phyloP scores from a whole-genome alignment of 805 yeast genomes.

The Grigorovia yakushimaensis region DNA sequence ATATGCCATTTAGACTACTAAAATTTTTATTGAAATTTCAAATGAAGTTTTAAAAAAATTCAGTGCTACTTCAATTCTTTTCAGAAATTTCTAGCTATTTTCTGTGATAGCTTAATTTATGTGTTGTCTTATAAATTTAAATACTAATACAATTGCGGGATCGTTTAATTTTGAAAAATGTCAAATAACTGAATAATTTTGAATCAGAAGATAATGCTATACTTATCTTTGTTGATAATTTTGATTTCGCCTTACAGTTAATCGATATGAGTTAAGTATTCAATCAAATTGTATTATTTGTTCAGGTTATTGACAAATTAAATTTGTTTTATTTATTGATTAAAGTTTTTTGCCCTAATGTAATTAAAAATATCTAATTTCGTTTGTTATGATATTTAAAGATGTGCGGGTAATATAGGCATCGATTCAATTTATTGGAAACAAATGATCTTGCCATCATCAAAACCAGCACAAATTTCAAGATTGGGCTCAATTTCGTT shows the following conservation, averaged over 20 bases:
- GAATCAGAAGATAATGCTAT: neutral
- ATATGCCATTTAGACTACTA: constrained; percentile 8
- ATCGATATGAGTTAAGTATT: neutral
- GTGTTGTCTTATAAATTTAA: too few species aligned
- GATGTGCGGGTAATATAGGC: neutral
- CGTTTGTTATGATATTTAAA: neutral
- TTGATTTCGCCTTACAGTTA: neutral
- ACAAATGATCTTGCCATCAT: neutral
- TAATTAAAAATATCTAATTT: neutral
- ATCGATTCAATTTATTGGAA: neutral
- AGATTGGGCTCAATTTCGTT: neutral
- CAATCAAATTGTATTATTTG: neutral
- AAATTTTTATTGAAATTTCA: too few species aligned
- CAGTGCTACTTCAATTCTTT: too few species aligned
- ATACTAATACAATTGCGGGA: neutral
- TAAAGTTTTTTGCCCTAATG: neutral
- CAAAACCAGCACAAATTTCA: neutral
- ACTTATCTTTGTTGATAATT: neutral
- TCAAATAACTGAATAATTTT: neutral
- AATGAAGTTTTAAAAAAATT: too few species aligned
- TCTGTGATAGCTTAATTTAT: neutral
- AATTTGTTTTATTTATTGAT: neutral
- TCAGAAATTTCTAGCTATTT: neutral
- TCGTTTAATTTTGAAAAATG: too few species aligned
- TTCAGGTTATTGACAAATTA: neutral